Percentiles rank a stretch among this genome's conserved stretches.
Conservation (phyloP, 176 grass and related monocot species). For the Carex parvula region DNA sequence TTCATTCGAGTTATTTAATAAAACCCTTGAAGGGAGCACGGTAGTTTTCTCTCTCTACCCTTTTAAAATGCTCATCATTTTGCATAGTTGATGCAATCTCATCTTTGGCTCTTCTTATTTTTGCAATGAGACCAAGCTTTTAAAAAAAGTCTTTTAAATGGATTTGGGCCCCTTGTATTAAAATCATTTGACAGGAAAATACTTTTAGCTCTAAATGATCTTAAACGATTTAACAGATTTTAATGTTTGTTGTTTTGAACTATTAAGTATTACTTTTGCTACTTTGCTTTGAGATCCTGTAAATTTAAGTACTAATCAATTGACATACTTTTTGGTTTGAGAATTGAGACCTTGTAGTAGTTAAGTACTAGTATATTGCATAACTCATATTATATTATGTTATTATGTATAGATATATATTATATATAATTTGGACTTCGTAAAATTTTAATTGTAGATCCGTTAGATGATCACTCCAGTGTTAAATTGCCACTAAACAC, state of each 20-base stretch:
- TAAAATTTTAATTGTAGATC: no score
- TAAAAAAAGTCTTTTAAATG: not conserved
- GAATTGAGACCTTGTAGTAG: not conserved
- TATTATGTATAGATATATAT: not conserved
- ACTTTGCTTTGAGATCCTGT: no score
- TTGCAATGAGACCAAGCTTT: not conserved
- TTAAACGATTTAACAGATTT: not conserved
- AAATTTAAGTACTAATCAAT: no score
- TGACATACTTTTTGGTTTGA: not conserved
- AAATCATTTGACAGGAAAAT: not conserved
- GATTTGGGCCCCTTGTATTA: not conserved
- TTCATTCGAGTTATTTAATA: conserved; percentile 47
- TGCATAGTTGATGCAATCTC: not conserved
- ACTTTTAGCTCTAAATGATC: not conserved
- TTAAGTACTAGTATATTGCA: not conserved
- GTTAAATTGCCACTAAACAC: not conserved
- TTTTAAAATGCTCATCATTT: not conserved
- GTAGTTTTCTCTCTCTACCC: conserved; percentile 42
- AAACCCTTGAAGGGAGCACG: conserved; percentile 49
- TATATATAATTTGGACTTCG: not conserved
- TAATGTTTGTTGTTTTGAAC: not conserved
- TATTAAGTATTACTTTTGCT: not conserved
- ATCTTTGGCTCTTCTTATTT: not conserved
- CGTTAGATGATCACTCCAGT: not conserved
- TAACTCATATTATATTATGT: no score